phyloP scores from a whole-genome alignment of 129 eudicot species.

The Pittosporum tobira region DNA sequence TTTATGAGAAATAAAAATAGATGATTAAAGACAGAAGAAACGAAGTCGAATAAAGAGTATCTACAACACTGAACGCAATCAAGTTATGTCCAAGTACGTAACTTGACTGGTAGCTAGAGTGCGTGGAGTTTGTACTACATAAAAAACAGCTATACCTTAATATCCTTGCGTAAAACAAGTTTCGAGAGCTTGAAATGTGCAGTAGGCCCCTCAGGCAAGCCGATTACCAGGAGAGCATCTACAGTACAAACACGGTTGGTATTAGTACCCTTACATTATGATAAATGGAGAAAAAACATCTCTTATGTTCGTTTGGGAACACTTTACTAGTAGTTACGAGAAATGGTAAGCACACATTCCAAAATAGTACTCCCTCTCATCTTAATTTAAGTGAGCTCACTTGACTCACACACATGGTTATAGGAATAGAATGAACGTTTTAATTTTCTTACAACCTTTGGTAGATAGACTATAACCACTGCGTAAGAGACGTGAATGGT shows the following conservation, averaged over 20 bases:
- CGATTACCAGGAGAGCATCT: conserved; percentile 84
- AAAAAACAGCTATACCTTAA: conserved; percentile 43
- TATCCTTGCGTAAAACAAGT: conserved; percentile 76
- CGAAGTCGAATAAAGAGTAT: background rate
- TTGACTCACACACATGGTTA: no score
- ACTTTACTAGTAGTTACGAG: no score
- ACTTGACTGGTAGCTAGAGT: background rate
- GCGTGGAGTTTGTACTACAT: background rate
- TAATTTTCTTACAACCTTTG: no score
- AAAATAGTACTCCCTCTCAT: no score
- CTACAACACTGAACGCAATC: background rate
- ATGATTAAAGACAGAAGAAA: no score
- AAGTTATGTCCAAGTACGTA: background rate
- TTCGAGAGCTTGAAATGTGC: conserved; percentile 92
- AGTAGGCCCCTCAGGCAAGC: conserved; percentile 92
- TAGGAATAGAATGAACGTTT: no score
- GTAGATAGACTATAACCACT: no score
- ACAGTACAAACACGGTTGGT: conserved; percentile 10
- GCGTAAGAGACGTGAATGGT: no score
- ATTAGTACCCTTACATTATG: background rate
- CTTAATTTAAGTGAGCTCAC: no score
- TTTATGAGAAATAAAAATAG: background rate
- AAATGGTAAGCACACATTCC: no score
- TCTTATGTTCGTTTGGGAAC: background rate
- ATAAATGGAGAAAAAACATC: background rate